Evolutionary conservation across 805 yeast species (phyloP).

Genomic region (Cyberlindnera euphorbiae): DNA sequence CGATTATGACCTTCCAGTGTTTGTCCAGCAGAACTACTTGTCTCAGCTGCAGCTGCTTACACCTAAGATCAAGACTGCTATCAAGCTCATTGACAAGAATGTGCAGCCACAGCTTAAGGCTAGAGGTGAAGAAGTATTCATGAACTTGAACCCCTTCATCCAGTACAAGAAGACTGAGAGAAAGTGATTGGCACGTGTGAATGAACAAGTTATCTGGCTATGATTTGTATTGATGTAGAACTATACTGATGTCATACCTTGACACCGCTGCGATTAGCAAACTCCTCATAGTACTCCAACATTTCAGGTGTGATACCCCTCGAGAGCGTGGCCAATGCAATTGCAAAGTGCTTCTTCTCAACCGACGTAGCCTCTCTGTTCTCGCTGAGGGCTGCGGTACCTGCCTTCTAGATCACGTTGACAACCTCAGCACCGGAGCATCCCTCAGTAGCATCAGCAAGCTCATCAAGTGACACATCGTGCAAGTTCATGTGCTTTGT

Average conservation of each 20-base stretch:
- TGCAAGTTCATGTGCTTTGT: slow-evolving; percentile 58
- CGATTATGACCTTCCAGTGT: slow-evolving; percentile 64
- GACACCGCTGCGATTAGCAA: slow-evolving; percentile 37
- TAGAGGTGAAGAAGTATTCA: slow-evolving; percentile 60
- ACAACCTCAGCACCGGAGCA: slow-evolving; percentile 98
- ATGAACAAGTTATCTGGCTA: background rate
- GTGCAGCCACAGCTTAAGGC: slow-evolving; percentile 50
- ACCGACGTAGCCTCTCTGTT: slow-evolving; percentile 51
- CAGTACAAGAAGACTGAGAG: slow-evolving; percentile 59
- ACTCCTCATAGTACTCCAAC: slow-evolving; percentile 65
- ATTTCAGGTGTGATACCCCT: slow-evolving; percentile 82
- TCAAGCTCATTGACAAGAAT: slow-evolving; percentile 66
- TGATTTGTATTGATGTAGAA: background rate
- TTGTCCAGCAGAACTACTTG: slow-evolving; percentile 49
- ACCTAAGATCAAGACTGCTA: slow-evolving; percentile 45
- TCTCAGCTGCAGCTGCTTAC: slow-evolving; percentile 36
- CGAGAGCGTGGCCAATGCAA: slow-evolving; percentile 63
- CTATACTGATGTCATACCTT: slow-evolving; percentile 14
- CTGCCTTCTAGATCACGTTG: slow-evolving; percentile 90
- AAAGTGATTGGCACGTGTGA: no score
- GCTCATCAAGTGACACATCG: slow-evolving; percentile 42
- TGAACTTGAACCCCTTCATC: slow-evolving; percentile 70
- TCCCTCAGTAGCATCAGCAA: slow-evolving; percentile 73
- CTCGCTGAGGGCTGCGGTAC: slow-evolving; percentile 89
- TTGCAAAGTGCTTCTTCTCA: slow-evolving; percentile 59